Base-by-base conservation (phyloP, 2,329 filamentous ascomycete species). In the Neocucurbitaria cava region DNA sequence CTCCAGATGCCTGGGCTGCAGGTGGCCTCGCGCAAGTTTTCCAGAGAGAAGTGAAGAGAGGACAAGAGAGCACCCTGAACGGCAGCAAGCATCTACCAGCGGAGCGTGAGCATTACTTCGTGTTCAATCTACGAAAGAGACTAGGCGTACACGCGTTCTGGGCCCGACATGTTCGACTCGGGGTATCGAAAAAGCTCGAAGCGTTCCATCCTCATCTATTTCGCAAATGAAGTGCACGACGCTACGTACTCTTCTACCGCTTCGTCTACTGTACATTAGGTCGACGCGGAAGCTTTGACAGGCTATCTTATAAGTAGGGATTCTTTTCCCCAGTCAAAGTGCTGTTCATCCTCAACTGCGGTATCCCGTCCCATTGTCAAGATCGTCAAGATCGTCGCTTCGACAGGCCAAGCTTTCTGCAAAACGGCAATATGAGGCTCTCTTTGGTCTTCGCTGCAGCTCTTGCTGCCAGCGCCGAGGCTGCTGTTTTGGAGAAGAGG, bases 171-270 rank as follows among this genome's bases (percentile, higher is more conserved):
- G 49, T 50, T 59, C 49, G 40, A 45, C 52, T 54, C 42, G 50
- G 54, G 53, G 41, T 49, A 56, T 51, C 31, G n/a, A 36, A 38
- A 53, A 51, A 43, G 54, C 60, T 54, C 52, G 47, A 66, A 58
- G 40, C 38, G 59, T 53, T 58, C 26, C 39, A n/a, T 40, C 17
- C 49, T 71, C 63, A 71, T 73, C 54, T 71, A 71, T 62, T 61
- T 54, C 5, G 9, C 55, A 71, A 70, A 71, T 73, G 66, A 71
- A 69, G 58, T 52, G 52, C 59, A 56, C 53, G 57, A 58, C 55
- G 57, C 57, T 56, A 56, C 52, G 56, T 61, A 52, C 24, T 24
- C 43, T 53, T 47, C 44, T 58, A 43, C 55, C 49, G 52, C 42
- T 42, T 59, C 18, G 40, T 46, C 31, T 33, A 31, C 49, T 46